These are phyloP conservation scores for Russula emetica DNA, from an alignment of 768 basidiomycete genomes.

Conservation along the genomic window DNA sequence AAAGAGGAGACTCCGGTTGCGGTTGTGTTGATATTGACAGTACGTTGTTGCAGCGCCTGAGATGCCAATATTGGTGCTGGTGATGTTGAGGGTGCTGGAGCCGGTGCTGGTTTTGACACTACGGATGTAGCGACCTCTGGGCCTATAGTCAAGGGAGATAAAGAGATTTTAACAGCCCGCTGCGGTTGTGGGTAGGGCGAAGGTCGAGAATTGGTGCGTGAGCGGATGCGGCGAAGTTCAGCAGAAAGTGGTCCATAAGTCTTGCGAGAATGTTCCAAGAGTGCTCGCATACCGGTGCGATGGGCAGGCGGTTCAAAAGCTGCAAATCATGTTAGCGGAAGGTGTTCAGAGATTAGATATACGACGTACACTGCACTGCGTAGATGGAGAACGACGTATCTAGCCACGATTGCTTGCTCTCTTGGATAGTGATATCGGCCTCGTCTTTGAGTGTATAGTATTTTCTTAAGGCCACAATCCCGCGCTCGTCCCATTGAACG, in stretches of 20 bases:
- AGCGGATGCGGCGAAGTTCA: slow-evolving; percentile 61
- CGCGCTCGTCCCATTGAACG: slow-evolving; percentile 62
- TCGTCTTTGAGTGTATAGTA: slow-evolving; percentile 69
- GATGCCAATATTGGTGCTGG: slow-evolving; percentile 34
- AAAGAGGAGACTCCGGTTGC: slow-evolving; percentile 38
- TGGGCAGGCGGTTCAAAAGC: slow-evolving; percentile 69
- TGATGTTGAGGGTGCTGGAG: slow-evolving; percentile 34
- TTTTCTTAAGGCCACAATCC: slow-evolving; percentile 56
- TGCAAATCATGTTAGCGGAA: slow-evolving; percentile 9
- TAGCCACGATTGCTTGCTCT: slow-evolving; percentile 60
- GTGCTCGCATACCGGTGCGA: slow-evolving; percentile 62
- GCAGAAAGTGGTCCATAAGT: slow-evolving; percentile 70
- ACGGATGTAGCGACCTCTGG: slow-evolving; percentile 28
- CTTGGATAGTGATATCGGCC: slow-evolving; percentile 57
- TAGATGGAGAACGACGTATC: slow-evolving; percentile 75
- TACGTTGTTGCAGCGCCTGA: slow-evolving; percentile 19
- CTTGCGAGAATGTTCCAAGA: slow-evolving; percentile 68
- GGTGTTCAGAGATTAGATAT: not conserved
- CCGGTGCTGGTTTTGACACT: slow-evolving; percentile 27
- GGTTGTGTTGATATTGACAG: slow-evolving; percentile 14
- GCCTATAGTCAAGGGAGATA: slow-evolving; percentile 43
- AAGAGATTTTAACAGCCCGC: slow-evolving; percentile 44
- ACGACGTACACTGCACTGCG: slow-evolving; percentile 64
- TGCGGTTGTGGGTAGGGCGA: slow-evolving; percentile 62
- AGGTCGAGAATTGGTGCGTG: slow-evolving; percentile 64